These are phyloP conservation scores for Cytospora mali DNA, from an alignment of 2,329 filamentous ascomycete genomes.

Conservation along the genomic window DNA sequence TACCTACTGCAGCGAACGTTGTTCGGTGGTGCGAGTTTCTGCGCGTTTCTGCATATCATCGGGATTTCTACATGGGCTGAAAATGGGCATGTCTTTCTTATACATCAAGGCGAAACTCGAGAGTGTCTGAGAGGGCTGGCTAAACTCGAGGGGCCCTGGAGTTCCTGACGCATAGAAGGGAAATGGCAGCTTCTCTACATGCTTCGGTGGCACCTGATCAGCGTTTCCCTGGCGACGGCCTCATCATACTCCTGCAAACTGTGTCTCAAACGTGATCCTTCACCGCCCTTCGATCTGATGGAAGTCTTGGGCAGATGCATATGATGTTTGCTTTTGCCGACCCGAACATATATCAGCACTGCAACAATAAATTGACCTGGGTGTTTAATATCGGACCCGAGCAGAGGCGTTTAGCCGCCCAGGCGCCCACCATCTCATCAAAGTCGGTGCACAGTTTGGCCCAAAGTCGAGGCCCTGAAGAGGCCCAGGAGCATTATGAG, in stretches of 20 bases:
- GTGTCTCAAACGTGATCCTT: neutral
- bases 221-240: neutral
- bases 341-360: neutral
- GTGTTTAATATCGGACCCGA: neutral
- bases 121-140: neutral
- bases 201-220: neutral
- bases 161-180: neutral
- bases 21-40: neutral
- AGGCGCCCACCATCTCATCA: neutral
- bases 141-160: neutral
- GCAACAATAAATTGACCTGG: neutral
- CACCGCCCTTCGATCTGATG: neutral
- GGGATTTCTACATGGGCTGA: neutral
- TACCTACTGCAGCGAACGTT: neutral
- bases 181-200: neutral
- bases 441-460: too few species aligned
- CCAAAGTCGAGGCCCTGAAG: neutral
- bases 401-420: neutral
- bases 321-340: neutral
- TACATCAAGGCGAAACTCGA: neutral
- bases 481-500: neutral
- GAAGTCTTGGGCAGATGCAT: neutral
- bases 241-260: neutral
- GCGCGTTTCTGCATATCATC: neutral
- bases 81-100: neutral